These are phyloP conservation scores for Tieghemostelium lacteum DNA, from an alignment of 78 protist genomes.

Conservation along the genomic window DNA sequence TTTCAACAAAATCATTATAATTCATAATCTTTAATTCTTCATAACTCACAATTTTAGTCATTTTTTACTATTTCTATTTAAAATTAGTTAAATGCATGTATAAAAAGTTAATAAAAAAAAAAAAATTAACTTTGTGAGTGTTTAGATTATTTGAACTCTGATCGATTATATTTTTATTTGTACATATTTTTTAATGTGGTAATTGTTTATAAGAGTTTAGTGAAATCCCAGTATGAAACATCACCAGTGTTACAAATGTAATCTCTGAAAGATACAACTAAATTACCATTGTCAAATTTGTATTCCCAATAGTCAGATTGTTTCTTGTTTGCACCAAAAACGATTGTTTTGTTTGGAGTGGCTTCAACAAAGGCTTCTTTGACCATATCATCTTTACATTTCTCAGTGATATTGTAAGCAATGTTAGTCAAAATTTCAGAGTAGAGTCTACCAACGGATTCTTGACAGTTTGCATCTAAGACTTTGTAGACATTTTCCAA, in stretches of 20 bases:
- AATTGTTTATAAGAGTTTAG: background rate
- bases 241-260: constrained; percentile 4
- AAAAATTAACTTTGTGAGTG: no score
- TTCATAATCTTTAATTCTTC: no score
- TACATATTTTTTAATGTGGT: no score
- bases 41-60: no score
- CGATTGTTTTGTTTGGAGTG: constrained; percentile 15
- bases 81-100: no score
- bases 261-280: constrained; percentile 7
- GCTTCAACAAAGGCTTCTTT: constrained; percentile 31
- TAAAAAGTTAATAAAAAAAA: no score
- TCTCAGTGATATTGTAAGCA: background rate
- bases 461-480: background rate
- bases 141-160: no score
- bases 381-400: constrained; percentile 33
- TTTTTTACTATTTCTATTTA: no score
- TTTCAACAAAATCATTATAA: no score
- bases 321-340: constrained; percentile 16
- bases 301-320: constrained; percentile 35
- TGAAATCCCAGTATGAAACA: constrained; percentile 3
- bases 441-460: background rate
- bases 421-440: background rate
- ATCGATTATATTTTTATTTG: no score
- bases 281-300: constrained; percentile 12
- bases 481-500: constrained; percentile 6